Conservation (phyloP, 1,284 basidiomycete species). For the Hortiboletus rubellus region DNA sequence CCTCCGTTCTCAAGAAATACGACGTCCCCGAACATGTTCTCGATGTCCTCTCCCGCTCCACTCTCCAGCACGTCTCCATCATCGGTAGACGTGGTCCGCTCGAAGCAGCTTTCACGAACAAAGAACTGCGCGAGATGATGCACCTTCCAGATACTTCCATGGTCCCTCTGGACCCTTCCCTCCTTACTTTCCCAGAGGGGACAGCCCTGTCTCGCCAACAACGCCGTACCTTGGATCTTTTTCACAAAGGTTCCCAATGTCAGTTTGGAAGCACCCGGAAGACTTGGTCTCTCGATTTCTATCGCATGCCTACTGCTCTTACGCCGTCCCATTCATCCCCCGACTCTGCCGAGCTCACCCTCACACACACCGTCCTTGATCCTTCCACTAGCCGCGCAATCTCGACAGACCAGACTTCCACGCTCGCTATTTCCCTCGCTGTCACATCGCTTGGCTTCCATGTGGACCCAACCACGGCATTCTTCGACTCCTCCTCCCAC, state of each 20-base stretch:
- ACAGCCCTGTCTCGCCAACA: conserved; percentile 60
- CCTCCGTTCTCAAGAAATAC: conserved; percentile 63
- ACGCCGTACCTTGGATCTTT: conserved; percentile 62
- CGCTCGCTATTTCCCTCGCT: conserved; percentile 71
- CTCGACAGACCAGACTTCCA: conserved; percentile 58
- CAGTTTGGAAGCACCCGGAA: conserved; percentile 50
- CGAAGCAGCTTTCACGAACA: conserved; percentile 91
- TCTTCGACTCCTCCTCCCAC: conserved; percentile 52
- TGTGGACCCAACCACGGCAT: conserved; percentile 57
- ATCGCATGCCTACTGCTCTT: conserved; percentile 66
- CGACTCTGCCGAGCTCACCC: conserved; percentile 44
- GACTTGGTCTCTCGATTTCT: conserved; percentile 82
- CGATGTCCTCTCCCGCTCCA: conserved; percentile 61
- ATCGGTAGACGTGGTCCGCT: conserved; percentile 86
- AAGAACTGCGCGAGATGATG: conserved; percentile 92
- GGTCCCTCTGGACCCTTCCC: conserved; percentile 51
- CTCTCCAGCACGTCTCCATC: conserved; percentile 78
- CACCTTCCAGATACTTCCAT: conserved; percentile 73
- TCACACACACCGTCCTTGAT: conserved; percentile 65
- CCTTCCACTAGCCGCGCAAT: conserved; percentile 51
- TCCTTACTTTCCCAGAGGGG: conserved; percentile 43
- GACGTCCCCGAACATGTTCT: conserved; percentile 85
- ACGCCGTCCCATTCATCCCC: conserved; percentile 27
- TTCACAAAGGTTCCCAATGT: conserved; percentile 67
- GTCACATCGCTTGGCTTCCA: conserved; percentile 90